Evolutionary conservation across 1,284 basidiomycete species (phyloP).

Genomic region (Ustilago esculenta): DNA sequence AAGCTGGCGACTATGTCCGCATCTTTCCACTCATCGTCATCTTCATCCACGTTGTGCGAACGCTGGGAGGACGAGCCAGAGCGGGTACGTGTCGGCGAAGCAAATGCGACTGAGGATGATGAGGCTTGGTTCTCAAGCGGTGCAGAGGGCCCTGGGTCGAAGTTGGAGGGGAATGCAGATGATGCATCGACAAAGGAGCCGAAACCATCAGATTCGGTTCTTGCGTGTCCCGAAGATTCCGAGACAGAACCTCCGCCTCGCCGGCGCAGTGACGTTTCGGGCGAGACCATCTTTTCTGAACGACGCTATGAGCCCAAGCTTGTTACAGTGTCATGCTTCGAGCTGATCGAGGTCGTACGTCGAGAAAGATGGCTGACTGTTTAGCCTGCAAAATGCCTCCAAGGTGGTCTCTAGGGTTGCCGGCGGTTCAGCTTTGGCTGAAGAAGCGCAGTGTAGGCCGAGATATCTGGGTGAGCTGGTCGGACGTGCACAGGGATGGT

Average conservation of each 20-base stretch:
- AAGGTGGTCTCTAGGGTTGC: conserved; percentile 1
- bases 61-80: conserved; percentile 8
- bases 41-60: not conserved
- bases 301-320: not conserved
- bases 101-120: conserved; percentile 15
- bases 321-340: conserved; percentile 8
- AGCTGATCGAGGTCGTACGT: not conserved
- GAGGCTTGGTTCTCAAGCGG: conserved; percentile 18
- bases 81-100: conserved; percentile 10
- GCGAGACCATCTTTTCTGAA: conserved; percentile 30
- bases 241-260: conserved; percentile 41
- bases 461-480: too few species aligned
- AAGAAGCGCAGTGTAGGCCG: not conserved
- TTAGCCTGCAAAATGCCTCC: not conserved
- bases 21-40: conserved; percentile 43
- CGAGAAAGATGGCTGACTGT: not conserved
- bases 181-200: conserved; percentile 48
- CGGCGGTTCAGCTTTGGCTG: conserved; percentile 7
- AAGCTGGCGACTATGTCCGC: conserved; percentile 53
- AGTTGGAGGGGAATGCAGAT: conserved; percentile 27
- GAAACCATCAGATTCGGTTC: conserved; percentile 42
- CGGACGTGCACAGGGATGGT: too few species aligned
- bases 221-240: conserved; percentile 18
- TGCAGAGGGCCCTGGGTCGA: conserved; percentile 25
- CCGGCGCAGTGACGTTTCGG: conserved; percentile 34